Evolutionary conservation across 306 rosid genomes (phyloP).

Genomic region (Pyrus pyrifolia): DNA sequence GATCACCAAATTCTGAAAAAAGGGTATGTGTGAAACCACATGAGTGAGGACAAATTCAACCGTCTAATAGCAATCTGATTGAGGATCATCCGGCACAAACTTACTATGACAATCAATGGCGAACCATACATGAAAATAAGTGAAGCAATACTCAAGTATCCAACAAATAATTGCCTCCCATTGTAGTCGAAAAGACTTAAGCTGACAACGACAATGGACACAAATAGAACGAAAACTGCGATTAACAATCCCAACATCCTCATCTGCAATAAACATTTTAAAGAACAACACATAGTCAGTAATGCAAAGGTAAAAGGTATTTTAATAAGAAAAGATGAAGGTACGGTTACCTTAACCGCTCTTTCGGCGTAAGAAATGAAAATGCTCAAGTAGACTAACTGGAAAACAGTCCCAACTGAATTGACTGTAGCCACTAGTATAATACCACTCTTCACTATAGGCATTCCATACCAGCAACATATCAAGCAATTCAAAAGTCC

Average conservation of each 20-base stretch:
- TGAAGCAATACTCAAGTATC: slow-evolving; percentile 31
- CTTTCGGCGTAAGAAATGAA: slow-evolving; percentile 21
- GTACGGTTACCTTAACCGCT: slow-evolving; percentile 7
- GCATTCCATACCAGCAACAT: slow-evolving; percentile 34
- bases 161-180: slow-evolving; percentile 20
- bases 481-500: slow-evolving; percentile 33
- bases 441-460: slow-evolving; percentile 15
- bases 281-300: background rate
- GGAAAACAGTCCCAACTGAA: slow-evolving; percentile 35
- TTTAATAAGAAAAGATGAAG: background rate
- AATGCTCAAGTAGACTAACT: slow-evolving; percentile 25
- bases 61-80: background rate
- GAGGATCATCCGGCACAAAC: background rate
- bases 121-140: slow-evolving; percentile 43
- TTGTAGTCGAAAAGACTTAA: slow-evolving; percentile 7
- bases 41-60: background rate
- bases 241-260: slow-evolving; percentile 29
- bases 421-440: slow-evolving; percentile 39
- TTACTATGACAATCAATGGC: slow-evolving; percentile 38
- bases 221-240: slow-evolving; percentile 16
- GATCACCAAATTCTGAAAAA: slow-evolving; percentile 36
- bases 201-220: slow-evolving; percentile 16
- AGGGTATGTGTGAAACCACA: background rate
- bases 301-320: background rate
- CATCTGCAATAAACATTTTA: slow-evolving; percentile 16